phyloP scores from a whole-genome alignment of 768 basidiomycete genomes.

The Boletus eberwhitei region DNA sequence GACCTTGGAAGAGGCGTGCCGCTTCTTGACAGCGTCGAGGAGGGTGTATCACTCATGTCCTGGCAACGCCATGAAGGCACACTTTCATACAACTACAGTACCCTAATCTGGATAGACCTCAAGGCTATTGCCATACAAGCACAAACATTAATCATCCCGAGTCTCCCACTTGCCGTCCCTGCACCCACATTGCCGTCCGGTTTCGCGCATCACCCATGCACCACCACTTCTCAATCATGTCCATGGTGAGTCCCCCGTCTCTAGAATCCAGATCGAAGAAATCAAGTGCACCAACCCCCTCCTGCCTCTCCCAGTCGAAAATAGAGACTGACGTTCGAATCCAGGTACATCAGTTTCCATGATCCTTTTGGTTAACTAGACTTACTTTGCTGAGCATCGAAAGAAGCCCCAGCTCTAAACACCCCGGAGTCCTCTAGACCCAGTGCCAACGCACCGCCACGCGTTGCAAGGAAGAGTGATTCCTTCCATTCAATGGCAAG shows the following conservation, averaged over 20 bases:
- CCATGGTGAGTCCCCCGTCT: constrained; percentile 34
- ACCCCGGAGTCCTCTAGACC: constrained; percentile 50
- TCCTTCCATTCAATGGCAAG: constrained; percentile 79
- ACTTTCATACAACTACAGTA: background rate
- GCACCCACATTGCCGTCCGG: constrained; percentile 69
- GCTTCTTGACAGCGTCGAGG: constrained; percentile 35
- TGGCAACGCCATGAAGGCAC: constrained; percentile 5
- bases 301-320: constrained; percentile 37
- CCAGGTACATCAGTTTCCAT: background rate
- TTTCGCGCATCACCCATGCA: constrained; percentile 73
- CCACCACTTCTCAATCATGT: constrained; percentile 88
- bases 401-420: constrained; percentile 59
- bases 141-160: constrained; percentile 17
- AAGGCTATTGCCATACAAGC: constrained; percentile 9
- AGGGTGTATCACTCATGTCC: constrained; percentile 28
- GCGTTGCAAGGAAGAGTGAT: constrained; percentile 74
- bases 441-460: constrained; percentile 72
- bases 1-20: constrained; percentile 37
- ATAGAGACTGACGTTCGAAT: constrained; percentile 38
- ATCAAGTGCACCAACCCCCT: constrained; percentile 64
- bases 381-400: constrained; percentile 77
- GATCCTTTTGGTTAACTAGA: background rate
- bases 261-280: constrained; percentile 49
- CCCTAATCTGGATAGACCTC: background rate
- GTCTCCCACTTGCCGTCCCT: constrained; percentile 49